Conservation (phyloP, 768 basidiomycete species). For the Suillus fuscotomentosus region DNA sequence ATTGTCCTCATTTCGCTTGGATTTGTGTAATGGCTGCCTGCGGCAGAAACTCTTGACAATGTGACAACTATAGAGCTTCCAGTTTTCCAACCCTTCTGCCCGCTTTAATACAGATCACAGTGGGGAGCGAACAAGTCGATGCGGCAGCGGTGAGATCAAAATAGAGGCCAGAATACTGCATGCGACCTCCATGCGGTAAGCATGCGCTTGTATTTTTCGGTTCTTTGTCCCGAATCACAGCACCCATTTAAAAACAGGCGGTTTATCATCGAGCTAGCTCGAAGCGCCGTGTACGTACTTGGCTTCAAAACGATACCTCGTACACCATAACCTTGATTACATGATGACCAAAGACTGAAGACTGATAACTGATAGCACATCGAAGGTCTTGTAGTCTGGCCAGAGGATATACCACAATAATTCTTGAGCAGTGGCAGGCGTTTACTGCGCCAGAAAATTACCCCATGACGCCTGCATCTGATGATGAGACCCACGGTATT, state of each 20-base stretch:
- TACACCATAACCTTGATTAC: background rate
- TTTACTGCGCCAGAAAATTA: background rate
- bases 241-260: background rate
- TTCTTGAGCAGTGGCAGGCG: background rate
- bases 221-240: background rate
- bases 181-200: background rate
- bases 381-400: background rate
- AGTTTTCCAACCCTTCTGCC: too few relatives aligned
- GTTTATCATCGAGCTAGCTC: background rate
- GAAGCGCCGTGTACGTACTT: background rate
- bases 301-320: background rate
- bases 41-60: background rate
- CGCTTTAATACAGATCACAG: background rate
- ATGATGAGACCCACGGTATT: background rate
- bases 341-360: background rate
- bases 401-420: background rate
- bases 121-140: background rate
- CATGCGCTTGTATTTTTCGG: background rate
- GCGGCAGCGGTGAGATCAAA: background rate
- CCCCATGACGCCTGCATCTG: background rate
- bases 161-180: background rate
- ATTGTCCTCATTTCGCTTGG: background rate
- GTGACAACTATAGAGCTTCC: background rate
- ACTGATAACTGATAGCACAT: background rate
- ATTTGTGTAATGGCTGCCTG: background rate